Percentiles rank a stretch among this genome's conserved stretches.
Conservation (phyloP, 2,329 filamentous ascomycete genomes). For the Berkeleyomyces basicola region DNA sequence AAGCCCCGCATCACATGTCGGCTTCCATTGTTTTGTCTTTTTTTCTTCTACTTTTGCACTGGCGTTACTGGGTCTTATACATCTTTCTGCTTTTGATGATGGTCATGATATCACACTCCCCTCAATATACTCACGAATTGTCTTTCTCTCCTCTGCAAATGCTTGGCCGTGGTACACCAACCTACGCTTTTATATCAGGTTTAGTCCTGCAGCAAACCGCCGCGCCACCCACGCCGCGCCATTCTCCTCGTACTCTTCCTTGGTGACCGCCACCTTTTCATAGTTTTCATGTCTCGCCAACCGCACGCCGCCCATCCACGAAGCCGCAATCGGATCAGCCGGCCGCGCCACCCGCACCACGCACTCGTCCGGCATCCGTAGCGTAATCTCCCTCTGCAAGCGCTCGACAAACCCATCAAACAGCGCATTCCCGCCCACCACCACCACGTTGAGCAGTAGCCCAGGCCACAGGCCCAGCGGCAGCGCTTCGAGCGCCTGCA, state of each 20-base stretch:
- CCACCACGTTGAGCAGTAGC: slow-evolving; percentile 70
- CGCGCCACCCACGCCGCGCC: slow-evolving; percentile 59
- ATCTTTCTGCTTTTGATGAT: not conserved
- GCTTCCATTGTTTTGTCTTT: not conserved
- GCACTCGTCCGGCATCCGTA: slow-evolving; percentile 59
- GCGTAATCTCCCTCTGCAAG: slow-evolving; percentile 57
- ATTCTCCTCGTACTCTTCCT: slow-evolving; percentile 78
- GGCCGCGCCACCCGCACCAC: slow-evolving; percentile 56
- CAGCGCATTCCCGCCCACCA: slow-evolving; percentile 72
- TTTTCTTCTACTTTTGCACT: not conserved
- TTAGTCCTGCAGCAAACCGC: slow-evolving; percentile 37
- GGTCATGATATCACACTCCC: not conserved
- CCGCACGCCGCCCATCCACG: slow-evolving; percentile 72
- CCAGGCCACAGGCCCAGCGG: slow-evolving; percentile 74
- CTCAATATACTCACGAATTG: not conserved
- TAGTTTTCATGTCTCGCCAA: slow-evolving; percentile 56
- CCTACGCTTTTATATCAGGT: slow-evolving; percentile 2
- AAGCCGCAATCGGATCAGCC: slow-evolving; percentile 57
- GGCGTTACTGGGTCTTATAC: slow-evolving; percentile 1
- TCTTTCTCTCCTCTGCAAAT: not conserved
- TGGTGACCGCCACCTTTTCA: slow-evolving; percentile 57
- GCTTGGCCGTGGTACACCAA: not conserved
- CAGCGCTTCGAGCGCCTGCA: slow-evolving; percentile 58
- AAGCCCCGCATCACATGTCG: too few species aligned
- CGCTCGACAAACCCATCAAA: slow-evolving; percentile 70